Conservation (phyloP, 78 protist species). For the Dictyostelium firmibasis region DNA sequence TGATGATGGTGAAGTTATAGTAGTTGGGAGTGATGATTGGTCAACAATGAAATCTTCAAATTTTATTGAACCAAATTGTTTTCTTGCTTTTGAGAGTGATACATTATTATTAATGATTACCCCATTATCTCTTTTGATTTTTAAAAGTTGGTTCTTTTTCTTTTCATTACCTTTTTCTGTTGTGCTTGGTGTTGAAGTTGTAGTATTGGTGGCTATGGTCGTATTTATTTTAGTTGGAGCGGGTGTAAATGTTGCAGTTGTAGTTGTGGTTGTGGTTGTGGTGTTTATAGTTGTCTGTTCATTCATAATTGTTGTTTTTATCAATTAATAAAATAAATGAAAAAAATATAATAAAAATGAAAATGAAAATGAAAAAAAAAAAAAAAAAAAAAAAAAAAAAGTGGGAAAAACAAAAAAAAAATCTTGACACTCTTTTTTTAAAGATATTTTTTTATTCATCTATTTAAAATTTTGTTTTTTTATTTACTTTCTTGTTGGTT, state of each 20-base stretch:
- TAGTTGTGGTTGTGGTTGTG: no score
- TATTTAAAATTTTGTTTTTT: neutral
- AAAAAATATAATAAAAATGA: neutral
- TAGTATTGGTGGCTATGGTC: neutral
- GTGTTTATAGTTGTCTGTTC: neutral
- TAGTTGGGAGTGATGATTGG: neutral
- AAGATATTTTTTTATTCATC: neutral
- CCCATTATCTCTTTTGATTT: neutral
- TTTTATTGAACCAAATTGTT: neutral
- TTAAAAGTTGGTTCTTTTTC: neutral
- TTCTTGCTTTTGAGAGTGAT: neutral
- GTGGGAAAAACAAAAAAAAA: neutral
- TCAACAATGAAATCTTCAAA: neutral
- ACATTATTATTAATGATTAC: neutral
- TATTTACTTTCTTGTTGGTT: neutral
- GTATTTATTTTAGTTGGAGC: neutral
- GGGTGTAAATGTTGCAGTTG: neutral
- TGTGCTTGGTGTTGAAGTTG: neutral
- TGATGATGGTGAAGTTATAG: neutral
- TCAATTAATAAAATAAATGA: no score
- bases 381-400: neutral
- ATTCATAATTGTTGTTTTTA: neutral
- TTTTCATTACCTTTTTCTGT: neutral
- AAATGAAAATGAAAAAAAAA: neutral
- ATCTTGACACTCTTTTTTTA: neutral